Evolutionary conservation across 345 rosid species (phyloP), one percentile per base, ranked within the genome.

Genomic region (Salix caprea): DNA sequence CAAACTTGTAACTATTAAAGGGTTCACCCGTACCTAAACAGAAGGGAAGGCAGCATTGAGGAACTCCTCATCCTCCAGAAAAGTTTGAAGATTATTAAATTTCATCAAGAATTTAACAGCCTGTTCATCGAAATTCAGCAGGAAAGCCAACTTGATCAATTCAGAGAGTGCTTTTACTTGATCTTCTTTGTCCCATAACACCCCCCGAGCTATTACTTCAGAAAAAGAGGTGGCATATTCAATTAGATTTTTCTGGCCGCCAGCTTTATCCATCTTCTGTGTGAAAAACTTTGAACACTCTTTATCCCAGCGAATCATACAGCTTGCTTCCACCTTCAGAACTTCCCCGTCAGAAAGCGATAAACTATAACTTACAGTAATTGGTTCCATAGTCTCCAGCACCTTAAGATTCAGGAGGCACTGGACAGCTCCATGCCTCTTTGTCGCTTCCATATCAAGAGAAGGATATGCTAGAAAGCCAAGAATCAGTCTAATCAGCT

Each of bases 251-350:
- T 79, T 85, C 56, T 77, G 65, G 8, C 89, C 86, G 18, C 77
- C 50, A 37, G 77, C 65, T 74, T 75, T 62, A 60, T 84, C 85
- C 50, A 84, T 39, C 85, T 84, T 87, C 85, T 86, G 88, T n/a
- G 74, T 73, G 74, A 80, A 84, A 48, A 90, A 40, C 62, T 81
- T 83, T 2, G 81, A 81, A 32, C 73, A 71, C 83, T 79, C 86
- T 78, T 74, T 87, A 16, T 90, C 90, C 94, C 94, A 90, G 23
- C 89, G 88, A 26, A 85, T 67, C 88, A 80, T 81, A 67, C 65
- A 60, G 76, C 80, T 81, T 10, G 85, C 80, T 13, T 30, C 24
- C 4, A 40, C 88, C 0, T 74, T 24, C 62, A 82, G 66, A 30
- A 64, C 76, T 81, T 85, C 68, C 50, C 88, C 88, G 0, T 88